Evolutionary conservation across 805 yeast species (phyloP), one percentile per base, ranked within the genome.

Genomic region (Candida saitoana): DNA sequence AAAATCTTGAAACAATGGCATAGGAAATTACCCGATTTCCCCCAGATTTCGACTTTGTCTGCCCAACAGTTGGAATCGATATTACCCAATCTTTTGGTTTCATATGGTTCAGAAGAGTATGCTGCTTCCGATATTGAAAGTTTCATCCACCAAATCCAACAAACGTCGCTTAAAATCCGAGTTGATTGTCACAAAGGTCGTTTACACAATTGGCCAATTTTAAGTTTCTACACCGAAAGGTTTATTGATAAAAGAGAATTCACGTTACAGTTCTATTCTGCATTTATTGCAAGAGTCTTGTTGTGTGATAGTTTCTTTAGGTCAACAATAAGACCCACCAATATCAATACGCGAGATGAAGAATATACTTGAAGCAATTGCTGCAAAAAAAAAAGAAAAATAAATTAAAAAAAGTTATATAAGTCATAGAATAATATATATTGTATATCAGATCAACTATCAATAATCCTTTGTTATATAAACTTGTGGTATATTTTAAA

Each of bases 201-300:
- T 40, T 51, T 69, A 2, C 81, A 76, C 45, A 63, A 73, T 15
- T 76, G 80, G 80, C 79, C 78, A 6, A 53, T 76, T 20, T 44
- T 69, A 4, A 54, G 59, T 3, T 67, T 67, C 39, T 59, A 59
- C 35, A 55, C 73, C 2, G 79, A 74, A 37, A 63, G 71, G 35
- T 54, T 60, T 3, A 62, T 65, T 34, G 71, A 67, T 19, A 73
- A 66, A 39, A 66, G 75, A 42, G 73, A 69, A 39, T 67, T 59
- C 22, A 71, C 75, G 22, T 52, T 73, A 15, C 66, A 67, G 33
- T 43, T 56, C 2, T 51, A 66, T 31, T 61, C 75, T 3, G 67
- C 66, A 4, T 58, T 65, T 30, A 48, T 74, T 3, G 69, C 78
- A 1, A 49, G 76, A 33, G 67, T 74, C 71, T 49, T 68, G 4